Conservation (phyloP, 805 yeast species). For the Maudiozyma bulderi region DNA sequence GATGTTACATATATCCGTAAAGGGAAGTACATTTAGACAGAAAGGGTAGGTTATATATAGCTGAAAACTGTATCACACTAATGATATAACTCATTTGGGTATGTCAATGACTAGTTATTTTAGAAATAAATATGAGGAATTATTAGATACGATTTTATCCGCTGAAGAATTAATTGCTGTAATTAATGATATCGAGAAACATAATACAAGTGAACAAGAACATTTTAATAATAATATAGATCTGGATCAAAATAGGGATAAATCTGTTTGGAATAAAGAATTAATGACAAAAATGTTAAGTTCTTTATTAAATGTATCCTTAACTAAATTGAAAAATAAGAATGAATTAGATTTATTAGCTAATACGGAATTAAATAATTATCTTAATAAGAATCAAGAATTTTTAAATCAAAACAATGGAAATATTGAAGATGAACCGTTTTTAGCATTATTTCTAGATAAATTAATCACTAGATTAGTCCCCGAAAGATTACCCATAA, state of each 20-base stretch:
- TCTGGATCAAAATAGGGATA: neutral
- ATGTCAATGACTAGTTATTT: slow-evolving; percentile 6
- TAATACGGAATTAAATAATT: neutral
- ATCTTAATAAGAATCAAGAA: neutral
- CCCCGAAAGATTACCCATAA: slow-evolving; percentile 41
- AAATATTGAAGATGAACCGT: slow-evolving; percentile 33
- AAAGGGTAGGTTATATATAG: too few species aligned
- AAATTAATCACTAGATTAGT: slow-evolving; percentile 41
- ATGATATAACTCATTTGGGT: too few species aligned
- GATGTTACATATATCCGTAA: too few species aligned
- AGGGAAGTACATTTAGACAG: too few species aligned
- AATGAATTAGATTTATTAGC: neutral
- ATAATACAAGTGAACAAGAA: neutral
- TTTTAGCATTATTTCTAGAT: slow-evolving; percentile 50
- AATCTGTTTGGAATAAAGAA: slow-evolving; percentile 11
- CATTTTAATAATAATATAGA: slow-evolving; percentile 7
- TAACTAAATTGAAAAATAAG: slow-evolving; percentile 25
- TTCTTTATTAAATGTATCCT: slow-evolving; percentile 35
- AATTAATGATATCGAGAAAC: neutral
- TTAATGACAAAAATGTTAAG: slow-evolving; percentile 35
- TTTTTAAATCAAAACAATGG: neutral
- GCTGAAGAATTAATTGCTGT: slow-evolving; percentile 10
- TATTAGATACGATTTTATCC: slow-evolving; percentile 17
- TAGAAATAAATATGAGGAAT: slow-evolving; percentile 19
- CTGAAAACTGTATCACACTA: too few species aligned